Percentiles rank a stretch among this genome's conserved stretches.
Conservation (phyloP, 176 grass and related monocot genomes). For the Juncus inflexus region DNA sequence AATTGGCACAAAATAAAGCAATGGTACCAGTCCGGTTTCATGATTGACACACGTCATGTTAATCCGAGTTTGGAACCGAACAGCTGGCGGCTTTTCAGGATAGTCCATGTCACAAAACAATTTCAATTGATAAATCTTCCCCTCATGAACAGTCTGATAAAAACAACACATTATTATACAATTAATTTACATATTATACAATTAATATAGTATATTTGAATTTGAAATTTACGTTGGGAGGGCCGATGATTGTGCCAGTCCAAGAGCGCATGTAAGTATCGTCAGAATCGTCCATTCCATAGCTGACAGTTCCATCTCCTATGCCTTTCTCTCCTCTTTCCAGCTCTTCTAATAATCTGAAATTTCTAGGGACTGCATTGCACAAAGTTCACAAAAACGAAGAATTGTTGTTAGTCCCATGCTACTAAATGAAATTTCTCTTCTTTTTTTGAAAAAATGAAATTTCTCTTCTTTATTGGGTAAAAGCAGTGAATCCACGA, state of each 20-base stretch:
- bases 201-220: constrained; percentile 5
- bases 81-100: constrained; percentile 66
- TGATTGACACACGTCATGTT: constrained; percentile 64
- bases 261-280: constrained; percentile 81
- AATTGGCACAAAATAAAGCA: background rate
- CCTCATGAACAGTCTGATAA: constrained; percentile 72
- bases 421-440: no score
- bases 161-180: background rate
- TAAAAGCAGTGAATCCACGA: no score
- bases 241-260: constrained; percentile 81
- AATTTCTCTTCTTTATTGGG: no score
- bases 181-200: constrained; percentile 17
- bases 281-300: constrained; percentile 90
- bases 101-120: constrained; percentile 67
- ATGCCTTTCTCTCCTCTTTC: constrained; percentile 79
- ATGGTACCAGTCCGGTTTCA: constrained; percentile 61
- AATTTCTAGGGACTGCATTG: constrained; percentile 76
- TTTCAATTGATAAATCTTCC: constrained; percentile 73
- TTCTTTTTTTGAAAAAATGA: no score
- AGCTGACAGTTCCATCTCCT: constrained; percentile 83
- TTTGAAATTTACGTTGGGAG: constrained; percentile 53
- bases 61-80: constrained; percentile 60
- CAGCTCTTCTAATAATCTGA: constrained; percentile 75
- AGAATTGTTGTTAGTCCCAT: no score
- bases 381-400: no score